A percentile compares a stretch with the other conserved stretches of the same genome.
Evolutionary conservation across 148 eudicot species (phyloP).

Genomic region (Talinum fruticosum): DNA sequence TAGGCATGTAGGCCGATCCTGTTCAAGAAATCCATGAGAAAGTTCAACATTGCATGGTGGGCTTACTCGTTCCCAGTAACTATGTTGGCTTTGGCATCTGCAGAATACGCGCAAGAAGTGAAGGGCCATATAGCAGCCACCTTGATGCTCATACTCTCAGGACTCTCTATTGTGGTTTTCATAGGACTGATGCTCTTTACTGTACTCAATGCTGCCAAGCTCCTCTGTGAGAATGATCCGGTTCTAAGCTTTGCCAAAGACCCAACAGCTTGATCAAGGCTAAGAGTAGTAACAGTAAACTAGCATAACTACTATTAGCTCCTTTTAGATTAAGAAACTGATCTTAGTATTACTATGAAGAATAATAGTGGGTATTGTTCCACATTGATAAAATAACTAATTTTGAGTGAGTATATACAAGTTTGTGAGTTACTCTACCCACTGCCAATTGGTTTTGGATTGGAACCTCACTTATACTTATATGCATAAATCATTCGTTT

Average conservation of each 20-base stretch:
- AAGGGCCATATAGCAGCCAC: constrained; percentile 31
- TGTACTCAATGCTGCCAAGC: constrained; percentile 40
- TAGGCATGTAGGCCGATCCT: constrained; percentile 30
- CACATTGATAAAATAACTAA: too few species aligned
- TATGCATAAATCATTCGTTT: too few species aligned
- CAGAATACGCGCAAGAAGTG: constrained; percentile 44
- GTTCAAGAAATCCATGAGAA: constrained; percentile 32
- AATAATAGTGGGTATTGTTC: too few species aligned
- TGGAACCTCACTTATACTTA: too few species aligned
- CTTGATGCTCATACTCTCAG: constrained; percentile 41
- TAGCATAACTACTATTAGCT: not conserved
- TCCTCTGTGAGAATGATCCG: constrained; percentile 42
- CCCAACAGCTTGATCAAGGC: constrained; percentile 25
- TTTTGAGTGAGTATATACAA: too few species aligned
- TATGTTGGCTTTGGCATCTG: constrained; percentile 40
- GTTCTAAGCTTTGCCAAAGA: constrained; percentile 36
- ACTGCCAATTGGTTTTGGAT: too few species aligned
- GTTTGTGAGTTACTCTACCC: too few species aligned
- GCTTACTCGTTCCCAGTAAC: constrained; percentile 33
- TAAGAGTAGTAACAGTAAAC: not conserved
- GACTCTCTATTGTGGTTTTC: constrained; percentile 54
- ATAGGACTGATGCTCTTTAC: constrained; percentile 47
- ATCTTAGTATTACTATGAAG: too few species aligned
- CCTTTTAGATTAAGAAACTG: not conserved
- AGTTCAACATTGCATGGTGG: constrained; percentile 38